Conservation (phyloP, 305 asterid species). For the Solanum hybrid region DNA sequence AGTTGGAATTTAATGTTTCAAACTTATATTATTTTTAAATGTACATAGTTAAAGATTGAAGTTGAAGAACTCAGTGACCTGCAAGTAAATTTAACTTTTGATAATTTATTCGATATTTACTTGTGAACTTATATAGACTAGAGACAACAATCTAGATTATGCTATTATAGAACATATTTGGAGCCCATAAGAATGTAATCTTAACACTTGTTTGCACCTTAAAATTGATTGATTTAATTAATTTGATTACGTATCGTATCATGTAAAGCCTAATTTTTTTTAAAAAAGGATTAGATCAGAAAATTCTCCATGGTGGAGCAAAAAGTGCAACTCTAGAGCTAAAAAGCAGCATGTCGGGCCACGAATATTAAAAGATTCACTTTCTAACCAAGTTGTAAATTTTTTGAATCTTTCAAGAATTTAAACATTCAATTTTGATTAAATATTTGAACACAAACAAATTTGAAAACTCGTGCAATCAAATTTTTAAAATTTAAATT, state of each 20-base stretch:
- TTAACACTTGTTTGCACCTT: too few species aligned
- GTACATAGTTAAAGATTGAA: too few species aligned
- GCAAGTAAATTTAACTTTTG: too few species aligned
- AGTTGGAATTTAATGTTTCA: too few species aligned
- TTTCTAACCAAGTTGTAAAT: background rate
- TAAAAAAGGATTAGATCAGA: background rate
- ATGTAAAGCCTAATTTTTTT: background rate
- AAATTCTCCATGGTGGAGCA: background rate
- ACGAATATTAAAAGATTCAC: background rate
- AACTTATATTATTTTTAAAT: too few species aligned
- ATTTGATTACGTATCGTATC: background rate
- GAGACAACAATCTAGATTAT: background rate
- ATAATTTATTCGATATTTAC: too few species aligned
- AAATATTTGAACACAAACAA: background rate
- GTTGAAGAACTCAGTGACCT: too few species aligned
- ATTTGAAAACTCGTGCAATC: background rate
- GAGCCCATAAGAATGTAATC: background rate
- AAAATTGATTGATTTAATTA: background rate
- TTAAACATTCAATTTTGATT: background rate
- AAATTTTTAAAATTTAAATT: too few species aligned
- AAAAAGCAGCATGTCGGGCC: background rate
- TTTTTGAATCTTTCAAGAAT: background rate
- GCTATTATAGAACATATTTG: too few species aligned
- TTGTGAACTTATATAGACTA: too few species aligned
- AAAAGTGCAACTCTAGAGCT: background rate